phyloP scores from a whole-genome alignment of 2,329 filamentous ascomycete species.

The Passalora sequoiae region DNA sequence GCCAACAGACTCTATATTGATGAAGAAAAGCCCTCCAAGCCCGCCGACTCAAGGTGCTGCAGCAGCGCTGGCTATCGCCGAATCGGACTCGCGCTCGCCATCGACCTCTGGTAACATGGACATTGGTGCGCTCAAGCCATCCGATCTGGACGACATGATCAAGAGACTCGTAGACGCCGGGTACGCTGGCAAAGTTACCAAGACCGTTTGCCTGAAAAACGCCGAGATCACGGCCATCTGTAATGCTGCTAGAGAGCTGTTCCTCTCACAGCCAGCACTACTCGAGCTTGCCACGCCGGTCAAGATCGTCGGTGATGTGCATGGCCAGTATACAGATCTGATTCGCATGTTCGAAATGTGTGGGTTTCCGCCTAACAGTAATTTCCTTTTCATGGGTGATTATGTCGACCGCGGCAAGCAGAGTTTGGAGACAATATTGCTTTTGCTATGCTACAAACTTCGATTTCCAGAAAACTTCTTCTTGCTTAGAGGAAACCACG shows the following conservation, averaged over 20 bases:
- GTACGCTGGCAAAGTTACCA: conserved; percentile 94
- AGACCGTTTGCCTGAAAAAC: conserved; percentile 95
- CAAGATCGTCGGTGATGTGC: conserved; percentile 95
- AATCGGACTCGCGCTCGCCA: conserved; percentile 19
- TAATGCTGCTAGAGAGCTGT: conserved; percentile 77
- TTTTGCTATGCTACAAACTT: conserved; percentile 92
- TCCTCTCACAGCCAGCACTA: conserved; percentile 85
- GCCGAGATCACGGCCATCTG: conserved; percentile 95
- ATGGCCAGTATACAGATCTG: conserved; percentile 92
- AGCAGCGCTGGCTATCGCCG: conserved; percentile 24
- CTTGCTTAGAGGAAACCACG: conserved; percentile 86
- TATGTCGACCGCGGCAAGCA: conserved; percentile 97
- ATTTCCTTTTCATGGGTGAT: conserved; percentile 91
- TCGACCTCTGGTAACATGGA: conserved; percentile 59
- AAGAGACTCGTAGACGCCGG: conserved; percentile 88
- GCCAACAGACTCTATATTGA: conserved; percentile 82
- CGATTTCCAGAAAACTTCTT: conserved; percentile 98
- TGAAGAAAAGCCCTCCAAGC: conserved; percentile 53
- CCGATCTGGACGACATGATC: conserved; percentile 96
- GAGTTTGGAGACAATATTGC: conserved; percentile 86
- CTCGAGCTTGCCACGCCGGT: conserved; percentile 90
- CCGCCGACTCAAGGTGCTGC: conserved; percentile 31
- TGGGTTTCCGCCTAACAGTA: conserved; percentile 84
- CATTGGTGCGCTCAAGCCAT: conserved; percentile 84
- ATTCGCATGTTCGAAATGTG: conserved; percentile 99